These are phyloP conservation scores for Cercospora sojina DNA, from an alignment of 2,329 filamentous ascomycete genomes.

Conservation along the genomic window DNA sequence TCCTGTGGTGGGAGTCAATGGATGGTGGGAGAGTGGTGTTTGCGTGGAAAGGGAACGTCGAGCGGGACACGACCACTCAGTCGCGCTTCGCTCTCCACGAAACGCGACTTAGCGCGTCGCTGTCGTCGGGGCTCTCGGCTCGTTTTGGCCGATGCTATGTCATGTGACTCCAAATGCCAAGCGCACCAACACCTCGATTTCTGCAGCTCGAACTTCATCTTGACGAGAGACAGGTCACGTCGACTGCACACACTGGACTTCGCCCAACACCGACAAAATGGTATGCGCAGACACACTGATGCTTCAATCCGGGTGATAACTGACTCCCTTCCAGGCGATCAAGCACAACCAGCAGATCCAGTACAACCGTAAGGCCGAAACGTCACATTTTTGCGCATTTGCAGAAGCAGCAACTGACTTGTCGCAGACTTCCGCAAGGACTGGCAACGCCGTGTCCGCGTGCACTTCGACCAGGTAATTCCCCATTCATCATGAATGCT, in stretches of 20 bases:
- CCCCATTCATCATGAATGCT: constrained; percentile 56
- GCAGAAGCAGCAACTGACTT: constrained; percentile 16
- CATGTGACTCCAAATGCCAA: constrained; percentile 1
- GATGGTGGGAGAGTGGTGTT: not conserved
- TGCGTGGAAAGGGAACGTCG: constrained; percentile 2
- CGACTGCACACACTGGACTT: constrained; percentile 21
- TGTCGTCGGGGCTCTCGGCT: not conserved
- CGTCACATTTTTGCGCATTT: not conserved
- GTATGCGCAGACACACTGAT: constrained; percentile 6
- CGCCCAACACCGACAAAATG: constrained; percentile 24
- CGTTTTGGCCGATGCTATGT: not conserved
- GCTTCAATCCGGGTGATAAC: not conserved
- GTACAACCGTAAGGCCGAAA: constrained; percentile 65
- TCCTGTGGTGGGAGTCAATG: not conserved
- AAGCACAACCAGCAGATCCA: constrained; percentile 99
- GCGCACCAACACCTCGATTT: constrained; percentile 10
- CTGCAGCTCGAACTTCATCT: constrained; percentile 10
- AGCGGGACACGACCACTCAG: constrained; percentile 14
- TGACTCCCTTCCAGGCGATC: constrained; percentile 60
- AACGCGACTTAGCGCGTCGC: constrained; percentile 13
- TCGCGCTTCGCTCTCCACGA: constrained; percentile 11
- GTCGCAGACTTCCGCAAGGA: constrained; percentile 94
- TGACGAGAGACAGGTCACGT: constrained; percentile 23
- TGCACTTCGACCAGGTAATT: constrained; percentile 99
- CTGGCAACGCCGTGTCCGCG: constrained; percentile 98